Evolutionary conservation across 2,329 filamentous ascomycete species (phyloP).

Genomic region (Fusarium solani-melongenae): DNA sequence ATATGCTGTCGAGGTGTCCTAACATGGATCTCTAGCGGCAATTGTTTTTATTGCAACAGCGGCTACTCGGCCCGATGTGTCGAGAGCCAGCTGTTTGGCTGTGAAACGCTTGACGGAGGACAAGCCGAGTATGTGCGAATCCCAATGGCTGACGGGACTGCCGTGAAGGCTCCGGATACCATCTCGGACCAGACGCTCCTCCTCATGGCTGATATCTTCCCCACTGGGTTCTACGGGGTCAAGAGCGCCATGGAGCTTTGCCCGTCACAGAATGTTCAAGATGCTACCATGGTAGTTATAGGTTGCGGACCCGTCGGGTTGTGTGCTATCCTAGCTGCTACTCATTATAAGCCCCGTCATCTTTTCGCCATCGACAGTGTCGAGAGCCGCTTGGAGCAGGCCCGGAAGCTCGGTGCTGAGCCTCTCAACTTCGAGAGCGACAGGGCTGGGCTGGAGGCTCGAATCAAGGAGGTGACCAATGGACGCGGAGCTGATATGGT

Average conservation of each 20-base stretch:
- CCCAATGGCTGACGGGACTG: constrained; percentile 82
- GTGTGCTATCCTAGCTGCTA: constrained; percentile 82
- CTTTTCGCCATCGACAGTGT: constrained; percentile 85
- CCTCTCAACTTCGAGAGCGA: constrained; percentile 82
- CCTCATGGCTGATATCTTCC: constrained; percentile 94
- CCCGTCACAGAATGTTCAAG: constrained; percentile 45
- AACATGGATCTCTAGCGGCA: constrained; percentile 44
- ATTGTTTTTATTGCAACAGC: constrained; percentile 87
- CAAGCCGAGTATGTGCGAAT: constrained; percentile 88
- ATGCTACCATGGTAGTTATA: constrained; percentile 79
- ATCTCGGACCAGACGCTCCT: constrained; percentile 81
- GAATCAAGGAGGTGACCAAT: constrained; percentile 79
- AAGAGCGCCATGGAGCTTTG: constrained; percentile 79
- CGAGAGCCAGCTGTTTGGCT: constrained; percentile 77
- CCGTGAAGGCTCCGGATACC: constrained; percentile 74
- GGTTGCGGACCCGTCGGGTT: constrained; percentile 89
- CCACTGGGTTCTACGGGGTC: constrained; percentile 86
- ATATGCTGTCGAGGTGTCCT: neutral
- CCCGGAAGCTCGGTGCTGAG: constrained; percentile 80
- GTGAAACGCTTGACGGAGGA: constrained; percentile 74
- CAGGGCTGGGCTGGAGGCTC: constrained; percentile 70
- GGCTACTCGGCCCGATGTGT: constrained; percentile 82
- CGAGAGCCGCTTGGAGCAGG: constrained; percentile 77
- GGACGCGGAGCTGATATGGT: constrained; percentile 88
- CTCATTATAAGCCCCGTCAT: constrained; percentile 79